Evolutionary conservation across 176 grass and related monocot species (phyloP), one percentile per base, ranked within the genome.

Genomic region (Pontederia paniculata): DNA sequence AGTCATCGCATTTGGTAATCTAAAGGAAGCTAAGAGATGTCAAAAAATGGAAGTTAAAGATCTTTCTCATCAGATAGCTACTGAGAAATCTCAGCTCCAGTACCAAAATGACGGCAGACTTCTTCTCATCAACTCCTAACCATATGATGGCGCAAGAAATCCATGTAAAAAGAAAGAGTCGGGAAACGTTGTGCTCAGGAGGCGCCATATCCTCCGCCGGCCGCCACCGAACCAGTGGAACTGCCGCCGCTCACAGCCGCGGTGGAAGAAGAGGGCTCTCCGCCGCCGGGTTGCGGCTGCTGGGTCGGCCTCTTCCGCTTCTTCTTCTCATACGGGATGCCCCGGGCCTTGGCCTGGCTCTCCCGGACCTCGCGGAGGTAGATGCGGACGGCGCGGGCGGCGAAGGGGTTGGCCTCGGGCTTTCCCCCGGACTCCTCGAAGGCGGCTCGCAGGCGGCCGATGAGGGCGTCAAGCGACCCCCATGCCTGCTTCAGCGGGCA

Each of bases 281-380:
- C 73, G 42, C 69, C 62, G 74, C 4, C n/a, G 8, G 81, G 23
- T 1, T 55, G 65, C 44, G 50, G 66, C 20, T 73, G 23, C 20
- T 13, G 20, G 45, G 58, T 67, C 10, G 62, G 49, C 75, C 93
- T 75, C 73, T 98, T 98, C 69, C 93, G 83, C 73, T 98, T 98
- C 86, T 89, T 91, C 83, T 91, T 98, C 62, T 84, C 93, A 81
- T 91, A 82, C 15, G 93, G 86, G 76, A 98, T 88, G 57, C 93
- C 93, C 12, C 93, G 80, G 20, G 93, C 93, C 77, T 91, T 91
- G 52, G 93, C 83, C 63, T 98, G 93, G 68, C 84, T 81, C 63
- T 88, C 87, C 9, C 93, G 83, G 55, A 98, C 93, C 71, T 98
- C 93, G 70, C 83, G 87, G 58, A 98, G 86, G 72, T 88, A 98